Base-by-base conservation (phyloP, 371 early-diverging fungal genomes). In the Syncephalastrum racemosum region DNA sequence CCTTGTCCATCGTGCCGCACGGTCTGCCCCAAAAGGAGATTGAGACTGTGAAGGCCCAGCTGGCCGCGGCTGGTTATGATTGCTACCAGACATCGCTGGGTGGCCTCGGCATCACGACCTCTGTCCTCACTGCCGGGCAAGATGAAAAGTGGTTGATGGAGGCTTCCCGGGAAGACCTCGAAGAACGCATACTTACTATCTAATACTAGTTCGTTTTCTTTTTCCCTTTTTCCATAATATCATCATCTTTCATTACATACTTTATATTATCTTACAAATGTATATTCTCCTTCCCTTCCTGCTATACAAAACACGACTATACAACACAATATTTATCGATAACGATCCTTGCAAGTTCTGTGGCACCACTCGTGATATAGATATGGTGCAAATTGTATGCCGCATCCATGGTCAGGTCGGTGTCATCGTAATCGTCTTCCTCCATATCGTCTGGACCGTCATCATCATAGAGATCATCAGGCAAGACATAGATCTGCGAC, bases 371-470 rank as follows among this genome's bases (percentile, higher is more conserved):
- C 15, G 77, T 64, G n/a, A 84, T 56, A 53, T 88, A 85, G 16
- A 93, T 88, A 40, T 85, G 53, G 42, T 83, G 74, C 41, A 93
- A 62, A 59, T 94, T 94, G 58, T 90, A 93, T 4, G 93, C 94
- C 0, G 90, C 90, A 50, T 92, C 92, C 15, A 71, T 56, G 48
- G 53, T 75, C 39, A 85, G 56, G 50, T 87, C 77, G 13, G 73
- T 78, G 1, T 68, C 66, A 53, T 82, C 80, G 19, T 71, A 64
- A 4, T 77, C 73, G 18, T 75, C 67, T 0, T 75, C 79, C 14
- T 72, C 61, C 20, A 68, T 59, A 0, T 60, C 60, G 2, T 62
- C 51, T 6, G 41, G 56, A 2, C 54, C 56, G 5, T 58, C 48
- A 25, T 63, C 53, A 44, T 64, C 52, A 25, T 50, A 56, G 20